Evolutionary conservation across 352 stramenopile species (phyloP).

Genomic region (Pythium utonaiense): DNA sequence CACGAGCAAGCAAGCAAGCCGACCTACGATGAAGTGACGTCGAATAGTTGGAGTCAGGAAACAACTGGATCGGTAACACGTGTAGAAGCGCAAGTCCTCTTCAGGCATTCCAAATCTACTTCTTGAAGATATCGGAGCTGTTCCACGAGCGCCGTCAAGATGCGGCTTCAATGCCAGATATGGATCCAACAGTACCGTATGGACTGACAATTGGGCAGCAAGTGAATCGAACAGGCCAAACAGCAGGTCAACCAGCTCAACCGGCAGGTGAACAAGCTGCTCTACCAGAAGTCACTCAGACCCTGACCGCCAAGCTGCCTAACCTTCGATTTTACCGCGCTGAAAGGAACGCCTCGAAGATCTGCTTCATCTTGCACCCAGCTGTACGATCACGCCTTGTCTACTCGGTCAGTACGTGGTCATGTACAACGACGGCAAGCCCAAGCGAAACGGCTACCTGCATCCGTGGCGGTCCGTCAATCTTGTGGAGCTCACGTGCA

Average conservation of each 20-base stretch:
- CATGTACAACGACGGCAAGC: not conserved
- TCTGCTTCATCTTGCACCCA: not conserved
- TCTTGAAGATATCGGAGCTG: constrained; percentile 1
- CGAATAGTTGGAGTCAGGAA: constrained; percentile 9
- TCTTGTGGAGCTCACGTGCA: constrained; percentile 2
- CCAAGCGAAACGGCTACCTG: not conserved
- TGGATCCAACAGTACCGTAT: too few relatives aligned
- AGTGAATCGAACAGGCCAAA: too few relatives aligned
- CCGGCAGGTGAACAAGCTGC: too few relatives aligned
- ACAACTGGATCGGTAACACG: constrained; percentile 12
- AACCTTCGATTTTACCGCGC: not conserved
- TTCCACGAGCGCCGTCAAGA: constrained; percentile 4
- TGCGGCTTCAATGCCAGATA: not conserved
- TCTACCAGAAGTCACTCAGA: too few relatives aligned
- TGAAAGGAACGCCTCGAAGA: not conserved
- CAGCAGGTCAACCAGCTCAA: not conserved
- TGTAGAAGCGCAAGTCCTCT: constrained; percentile 12
- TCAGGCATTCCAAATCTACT: constrained; percentile 6
- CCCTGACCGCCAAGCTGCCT: too few relatives aligned
- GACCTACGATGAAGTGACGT: constrained; percentile 16
- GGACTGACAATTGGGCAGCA: too few relatives aligned
- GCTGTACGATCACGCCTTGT: not conserved
- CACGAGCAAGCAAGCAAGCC: not conserved
- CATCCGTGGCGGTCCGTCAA: constrained; percentile 5
- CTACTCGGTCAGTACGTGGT: constrained; percentile 3